A percentile compares a stretch with the other conserved stretches of the same genome.
Conservation (phyloP, 495 filamentous ascomycete genomes). For the Mycothermus thermophilus region DNA sequence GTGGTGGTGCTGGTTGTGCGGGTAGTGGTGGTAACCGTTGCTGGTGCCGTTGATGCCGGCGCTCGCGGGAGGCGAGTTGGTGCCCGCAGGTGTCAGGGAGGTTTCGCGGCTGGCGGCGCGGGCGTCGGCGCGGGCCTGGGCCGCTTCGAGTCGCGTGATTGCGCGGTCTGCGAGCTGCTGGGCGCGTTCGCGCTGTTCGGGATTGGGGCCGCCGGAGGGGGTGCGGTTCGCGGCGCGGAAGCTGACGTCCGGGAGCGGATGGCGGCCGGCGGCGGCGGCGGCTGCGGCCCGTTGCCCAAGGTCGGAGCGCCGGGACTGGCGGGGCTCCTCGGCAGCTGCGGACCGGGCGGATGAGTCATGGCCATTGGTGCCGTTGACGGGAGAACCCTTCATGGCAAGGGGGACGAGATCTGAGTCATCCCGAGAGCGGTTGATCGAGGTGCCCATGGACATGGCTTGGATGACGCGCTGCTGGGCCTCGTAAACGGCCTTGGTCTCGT, state of each 20-base stretch:
- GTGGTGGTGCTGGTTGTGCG: no score
- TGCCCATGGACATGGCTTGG: constrained; percentile 11
- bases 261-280: constrained; percentile 7
- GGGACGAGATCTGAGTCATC: constrained; percentile 4
- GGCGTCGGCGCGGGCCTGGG: constrained; percentile 23
- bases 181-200: constrained; percentile 23
- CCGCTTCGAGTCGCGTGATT: constrained; percentile 30
- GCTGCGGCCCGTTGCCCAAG: constrained; percentile 3
- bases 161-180: constrained; percentile 28
- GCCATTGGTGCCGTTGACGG: constrained; percentile 3
- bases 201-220: constrained; percentile 2
- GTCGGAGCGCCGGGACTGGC: constrained; percentile 18
- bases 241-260: constrained; percentile 18
- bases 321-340: constrained; percentile 12
- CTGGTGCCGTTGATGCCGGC: background rate
- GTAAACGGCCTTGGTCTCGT: constrained; percentile 34
- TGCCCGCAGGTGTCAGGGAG: background rate
- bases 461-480: constrained; percentile 31
- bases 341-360: constrained; percentile 4
- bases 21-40: background rate
- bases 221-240: constrained; percentile 20
- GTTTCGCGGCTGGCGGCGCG: constrained; percentile 22
- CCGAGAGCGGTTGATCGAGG: constrained; percentile 2
- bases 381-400: constrained; percentile 12
- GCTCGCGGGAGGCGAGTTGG: constrained; percentile 2